Base-by-base conservation (phyloP, 495 filamentous ascomycete species). In the Cairneyella variabilis region DNA sequence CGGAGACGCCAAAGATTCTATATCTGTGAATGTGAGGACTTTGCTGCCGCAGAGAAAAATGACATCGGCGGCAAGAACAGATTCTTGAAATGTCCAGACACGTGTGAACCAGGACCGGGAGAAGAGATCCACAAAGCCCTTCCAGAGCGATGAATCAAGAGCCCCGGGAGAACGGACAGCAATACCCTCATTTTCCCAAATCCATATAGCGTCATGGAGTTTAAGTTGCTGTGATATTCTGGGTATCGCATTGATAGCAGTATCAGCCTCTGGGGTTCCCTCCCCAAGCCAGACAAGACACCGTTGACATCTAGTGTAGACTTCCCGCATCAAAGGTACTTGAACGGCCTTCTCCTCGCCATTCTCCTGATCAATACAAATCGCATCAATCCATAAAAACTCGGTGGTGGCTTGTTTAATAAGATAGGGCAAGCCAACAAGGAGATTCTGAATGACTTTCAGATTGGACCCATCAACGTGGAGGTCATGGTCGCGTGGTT, bases 361-460 rank as follows among this genome's bases (percentile, higher is more conserved):
- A 39, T 61, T 25, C 11, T 53, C 18, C 25, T 59, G 56, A 22
- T 59, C 39, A 39, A 63, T 60, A 47, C 51, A 54, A 3, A 54
- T 48, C 1, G 14, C 22, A 20, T 56, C 53, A 37, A 49, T 43
- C 53, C 53, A 56, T 23, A 56, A 45, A 21, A 28, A 45, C 18
- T 44, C 5, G 27, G 50, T 44, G n/a, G 23, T 44, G 38, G 50
- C 50, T 7, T 14, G 2, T 23, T 53, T 42, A 8, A 53, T 53
- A 14, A 53, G 20, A 25, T 44, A 18, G 20, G 50, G 50, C 18
- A 53, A 32, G 10, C 39, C 50, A 20, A 34, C n/a, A 20, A 8
- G 5, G 27, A 53, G 21, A 23, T 53, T 45, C 17, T 20, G 12
- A 40, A 36, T 53, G 25, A 45, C 23, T 45, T 53, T 53, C 27